A percentile compares a stretch with the other conserved stretches of the same genome.
phyloP scores from a whole-genome alignment of 2,329 filamentous ascomycete species.

The Claviceps sp. region DNA sequence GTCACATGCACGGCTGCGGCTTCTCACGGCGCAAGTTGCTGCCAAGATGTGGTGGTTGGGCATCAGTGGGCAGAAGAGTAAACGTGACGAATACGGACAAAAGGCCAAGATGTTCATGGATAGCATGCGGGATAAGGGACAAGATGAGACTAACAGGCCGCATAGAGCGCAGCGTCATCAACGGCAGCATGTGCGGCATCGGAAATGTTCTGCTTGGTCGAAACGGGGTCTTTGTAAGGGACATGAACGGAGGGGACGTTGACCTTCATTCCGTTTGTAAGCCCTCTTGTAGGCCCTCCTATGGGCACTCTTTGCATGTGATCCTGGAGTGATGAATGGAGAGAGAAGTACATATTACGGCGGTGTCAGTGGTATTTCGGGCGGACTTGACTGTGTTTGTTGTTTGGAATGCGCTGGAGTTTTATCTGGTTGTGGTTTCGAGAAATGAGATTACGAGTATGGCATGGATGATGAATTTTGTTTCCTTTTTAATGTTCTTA shows the following conservation, averaged over 20 bases:
- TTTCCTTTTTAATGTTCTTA: background rate
- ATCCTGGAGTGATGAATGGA: background rate
- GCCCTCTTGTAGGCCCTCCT: background rate
- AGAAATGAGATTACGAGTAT: background rate
- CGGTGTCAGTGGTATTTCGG: background rate
- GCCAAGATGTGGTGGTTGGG: constrained; percentile 46
- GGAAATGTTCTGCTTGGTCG: background rate
- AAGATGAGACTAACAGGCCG: background rate
- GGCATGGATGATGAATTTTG: too few species aligned
- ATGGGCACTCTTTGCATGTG: background rate
- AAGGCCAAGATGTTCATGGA: constrained; percentile 32
- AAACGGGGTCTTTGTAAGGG: background rate
- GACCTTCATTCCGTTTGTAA: background rate
- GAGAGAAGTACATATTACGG: background rate
- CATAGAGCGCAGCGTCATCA: too few species aligned
- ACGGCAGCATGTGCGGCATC: background rate
- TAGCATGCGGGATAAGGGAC: background rate
- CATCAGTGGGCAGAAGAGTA: constrained; percentile 33
- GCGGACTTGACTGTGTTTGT: background rate
- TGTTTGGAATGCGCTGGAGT: constrained; percentile 2
- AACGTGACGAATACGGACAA: constrained; percentile 30
- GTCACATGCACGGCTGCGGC: constrained; percentile 19
- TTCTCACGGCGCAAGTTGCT: constrained; percentile 40
- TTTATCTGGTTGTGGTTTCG: constrained; percentile 1
- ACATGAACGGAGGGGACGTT: background rate